Conservation (phyloP, 78 protist species). For the Fonticula alba region DNA sequence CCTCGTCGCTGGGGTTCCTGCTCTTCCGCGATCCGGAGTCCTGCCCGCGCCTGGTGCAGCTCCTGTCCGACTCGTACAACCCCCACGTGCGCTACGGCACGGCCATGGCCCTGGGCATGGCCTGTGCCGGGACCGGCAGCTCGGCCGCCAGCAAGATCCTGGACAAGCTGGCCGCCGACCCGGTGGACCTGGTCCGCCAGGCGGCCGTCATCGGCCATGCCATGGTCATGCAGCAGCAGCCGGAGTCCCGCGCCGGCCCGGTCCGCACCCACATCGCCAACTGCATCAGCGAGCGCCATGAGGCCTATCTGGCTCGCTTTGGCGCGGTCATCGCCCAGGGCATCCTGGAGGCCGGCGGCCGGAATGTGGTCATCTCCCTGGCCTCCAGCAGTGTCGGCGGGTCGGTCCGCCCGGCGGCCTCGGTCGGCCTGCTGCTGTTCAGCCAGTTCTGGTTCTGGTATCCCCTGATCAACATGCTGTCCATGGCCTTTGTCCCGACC, state of each 20-base stretch:
- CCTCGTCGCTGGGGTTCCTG: constrained; percentile 71
- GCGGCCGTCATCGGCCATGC: constrained; percentile 83
- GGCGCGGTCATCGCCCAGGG: constrained; percentile 96
- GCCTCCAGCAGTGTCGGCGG: constrained; percentile 42
- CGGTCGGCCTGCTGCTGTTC: constrained; percentile 63
- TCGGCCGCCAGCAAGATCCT: constrained; percentile 59
- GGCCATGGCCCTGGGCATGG: constrained; percentile 88
- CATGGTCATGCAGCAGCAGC: constrained; percentile 73
- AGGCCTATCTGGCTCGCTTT: constrained; percentile 63
- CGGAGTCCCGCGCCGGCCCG: constrained; percentile 9
- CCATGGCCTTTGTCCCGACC: constrained; percentile 87
- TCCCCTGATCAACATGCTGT: constrained; percentile 72
- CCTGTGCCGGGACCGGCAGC: constrained; percentile 88
- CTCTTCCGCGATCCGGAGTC: constrained; percentile 43
- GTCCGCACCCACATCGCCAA: not conserved
- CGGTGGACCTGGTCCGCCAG: constrained; percentile 81
- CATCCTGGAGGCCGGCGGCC: constrained; percentile 92
- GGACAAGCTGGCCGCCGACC: constrained; percentile 47
- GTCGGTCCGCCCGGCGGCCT: constrained; percentile 16
- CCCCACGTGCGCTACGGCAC: constrained; percentile 96
- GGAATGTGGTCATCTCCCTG: constrained; percentile 70
- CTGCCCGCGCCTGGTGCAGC: constrained; percentile 56
- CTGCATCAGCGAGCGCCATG: constrained; percentile 56
- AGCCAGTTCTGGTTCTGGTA: constrained; percentile 91
- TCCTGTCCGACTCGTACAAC: constrained; percentile 79